A percentile compares a stretch with the other conserved stretches of the same genome.
phyloP scores from a whole-genome alignment of 495 filamentous ascomycete species.

The Aspergillus nanangensis region DNA sequence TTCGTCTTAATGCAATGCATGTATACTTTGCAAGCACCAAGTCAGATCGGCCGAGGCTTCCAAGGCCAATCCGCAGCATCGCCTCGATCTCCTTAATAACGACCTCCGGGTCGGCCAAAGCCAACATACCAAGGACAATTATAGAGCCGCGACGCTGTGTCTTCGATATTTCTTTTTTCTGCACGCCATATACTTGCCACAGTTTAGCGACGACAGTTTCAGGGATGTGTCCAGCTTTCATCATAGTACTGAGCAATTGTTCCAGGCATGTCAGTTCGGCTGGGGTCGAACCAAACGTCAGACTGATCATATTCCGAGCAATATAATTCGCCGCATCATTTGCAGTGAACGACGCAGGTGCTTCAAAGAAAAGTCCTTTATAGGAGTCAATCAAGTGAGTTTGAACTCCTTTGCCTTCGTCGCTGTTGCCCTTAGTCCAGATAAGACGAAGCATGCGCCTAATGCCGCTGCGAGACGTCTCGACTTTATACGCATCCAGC shows the following conservation, averaged over 20 bases:
- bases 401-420: conserved; percentile 98
- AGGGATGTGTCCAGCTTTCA: conserved; percentile 82
- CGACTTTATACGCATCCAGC: conserved; percentile 89
- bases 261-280: conserved; percentile 94
- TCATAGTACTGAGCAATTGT: conserved; percentile 94
- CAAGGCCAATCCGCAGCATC: conserved; percentile 87
- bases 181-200: conserved; percentile 95
- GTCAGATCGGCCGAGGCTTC: conserved; percentile 71
- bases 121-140: conserved; percentile 96
- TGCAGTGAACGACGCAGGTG: conserved; percentile 75
- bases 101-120: conserved; percentile 85
- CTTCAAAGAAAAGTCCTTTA: conserved; percentile 91
- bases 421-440: conserved; percentile 99
- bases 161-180: conserved; percentile 86
- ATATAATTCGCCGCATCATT: conserved; percentile 96
- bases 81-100: conserved; percentile 91
- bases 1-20: conserved; percentile 84
- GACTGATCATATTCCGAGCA: conserved; percentile 96
- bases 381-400: conserved; percentile 97
- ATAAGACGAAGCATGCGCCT: conserved; percentile 92
- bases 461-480: conserved; percentile 84
- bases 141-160: conserved; percentile 91
- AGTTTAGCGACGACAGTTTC: conserved; percentile 86
- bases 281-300: conserved; percentile 91
- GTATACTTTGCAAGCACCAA: conserved; percentile 90